Evolutionary conservation across 1,284 basidiomycete species (phyloP).

Genomic region (Malassezia yamatoensis): DNA sequence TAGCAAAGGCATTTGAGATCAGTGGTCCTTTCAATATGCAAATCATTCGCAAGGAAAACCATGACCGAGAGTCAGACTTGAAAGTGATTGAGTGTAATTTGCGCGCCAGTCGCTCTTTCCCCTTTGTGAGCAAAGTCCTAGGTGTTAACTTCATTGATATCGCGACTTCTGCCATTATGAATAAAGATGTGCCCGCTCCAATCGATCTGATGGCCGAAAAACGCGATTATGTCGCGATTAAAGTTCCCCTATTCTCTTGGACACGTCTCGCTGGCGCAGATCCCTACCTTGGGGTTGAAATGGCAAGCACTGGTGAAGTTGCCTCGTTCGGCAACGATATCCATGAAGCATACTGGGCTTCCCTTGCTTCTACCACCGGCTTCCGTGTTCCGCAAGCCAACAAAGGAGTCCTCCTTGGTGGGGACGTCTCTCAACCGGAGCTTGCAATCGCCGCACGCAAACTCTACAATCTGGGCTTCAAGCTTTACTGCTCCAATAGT

Average conservation of each 20-base stretch:
- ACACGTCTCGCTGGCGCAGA: conserved; percentile 84
- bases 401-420: conserved; percentile 74
- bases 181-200: conserved; percentile 77
- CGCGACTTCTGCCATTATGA: conserved; percentile 83
- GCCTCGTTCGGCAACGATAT: conserved; percentile 92
- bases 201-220: conserved; percentile 85
- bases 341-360: conserved; percentile 93
- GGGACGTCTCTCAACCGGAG: conserved; percentile 71
- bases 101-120: conserved; percentile 94
- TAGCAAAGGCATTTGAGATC: conserved; percentile 86
- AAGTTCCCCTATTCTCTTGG: conserved; percentile 98
- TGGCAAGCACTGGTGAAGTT: conserved; percentile 97
- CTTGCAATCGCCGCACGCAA: conserved; percentile 66
- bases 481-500: conserved; percentile 75
- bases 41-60: conserved; percentile 74
- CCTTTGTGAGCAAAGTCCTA: conserved; percentile 96
- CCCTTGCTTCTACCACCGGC: conserved; percentile 74
- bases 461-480: conserved; percentile 62
- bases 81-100: conserved; percentile 99
- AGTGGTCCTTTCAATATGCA: conserved; percentile 99
- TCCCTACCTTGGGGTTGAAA: conserved; percentile 62
- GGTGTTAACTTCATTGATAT: conserved; percentile 94
- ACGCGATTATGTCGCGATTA: conserved; percentile 88
- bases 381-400: conserved; percentile 75
- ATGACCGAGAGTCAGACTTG: conserved; percentile 57